Percentiles rank a stretch among this genome's conserved stretches.
These are phyloP conservation scores for Picea abies DNA, from an alignment of 83 land plant species.

Conservation along the genomic window DNA sequence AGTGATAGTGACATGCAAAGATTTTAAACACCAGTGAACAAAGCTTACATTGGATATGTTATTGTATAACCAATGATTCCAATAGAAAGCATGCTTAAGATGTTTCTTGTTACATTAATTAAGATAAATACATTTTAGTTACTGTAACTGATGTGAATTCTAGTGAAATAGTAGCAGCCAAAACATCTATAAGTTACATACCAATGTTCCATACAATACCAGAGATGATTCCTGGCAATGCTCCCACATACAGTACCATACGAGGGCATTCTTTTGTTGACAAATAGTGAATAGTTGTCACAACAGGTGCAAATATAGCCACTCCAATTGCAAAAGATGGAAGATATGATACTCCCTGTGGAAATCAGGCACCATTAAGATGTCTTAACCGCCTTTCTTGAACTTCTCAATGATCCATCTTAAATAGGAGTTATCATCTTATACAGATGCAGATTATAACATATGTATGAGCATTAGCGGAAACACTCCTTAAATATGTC, in stretches of 20 bases:
- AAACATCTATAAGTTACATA: neutral
- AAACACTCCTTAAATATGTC: too few relatives aligned
- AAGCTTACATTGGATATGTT: slow-evolving; percentile 38
- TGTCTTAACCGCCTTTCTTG: too few relatives aligned
- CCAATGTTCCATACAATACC: slow-evolving; percentile 39
- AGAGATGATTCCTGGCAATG: slow-evolving; percentile 32
- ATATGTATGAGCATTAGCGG: too few relatives aligned
- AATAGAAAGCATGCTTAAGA: slow-evolving; percentile 26
- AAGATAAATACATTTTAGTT: too few relatives aligned
- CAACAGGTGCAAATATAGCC: slow-evolving; percentile 34
- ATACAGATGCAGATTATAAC: too few relatives aligned
- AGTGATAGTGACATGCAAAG: too few relatives aligned
- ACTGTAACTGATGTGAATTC: too few relatives aligned
- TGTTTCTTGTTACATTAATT: slow-evolving; percentile 24
- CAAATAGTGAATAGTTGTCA: slow-evolving; percentile 27
- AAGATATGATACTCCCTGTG: slow-evolving; percentile 34
- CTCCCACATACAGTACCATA: slow-evolving; percentile 20
- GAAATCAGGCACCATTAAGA: neutral
- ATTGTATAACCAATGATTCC: slow-evolving; percentile 26
- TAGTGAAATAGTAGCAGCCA: too few relatives aligned
- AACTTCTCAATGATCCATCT: too few relatives aligned
- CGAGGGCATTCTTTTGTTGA: slow-evolving; percentile 24
- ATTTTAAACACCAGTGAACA: neutral
- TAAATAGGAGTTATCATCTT: too few relatives aligned
- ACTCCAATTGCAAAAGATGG: slow-evolving; percentile 41